These are phyloP conservation scores for Pyronema omphalodes DNA, from an alignment of 495 filamentous ascomycete species.

Conservation along the genomic window DNA sequence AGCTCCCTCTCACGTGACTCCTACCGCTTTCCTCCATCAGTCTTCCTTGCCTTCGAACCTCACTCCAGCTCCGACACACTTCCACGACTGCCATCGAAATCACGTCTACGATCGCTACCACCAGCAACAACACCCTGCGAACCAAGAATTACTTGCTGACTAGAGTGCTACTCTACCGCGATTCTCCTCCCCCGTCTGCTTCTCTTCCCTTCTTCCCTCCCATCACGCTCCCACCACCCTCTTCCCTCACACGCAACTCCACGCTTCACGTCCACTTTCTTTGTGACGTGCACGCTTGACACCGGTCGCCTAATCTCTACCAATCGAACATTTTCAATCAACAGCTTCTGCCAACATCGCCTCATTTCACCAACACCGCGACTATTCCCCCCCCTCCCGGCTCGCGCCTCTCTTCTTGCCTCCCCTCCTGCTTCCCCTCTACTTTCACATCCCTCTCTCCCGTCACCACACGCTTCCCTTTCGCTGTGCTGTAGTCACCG, in stretches of 20 bases:
- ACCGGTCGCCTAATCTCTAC: too few relatives aligned
- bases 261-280: neutral
- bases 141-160: neutral
- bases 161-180: neutral
- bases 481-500: neutral
- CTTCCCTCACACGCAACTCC: too few relatives aligned
- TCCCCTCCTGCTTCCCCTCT: neutral
- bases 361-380: neutral
- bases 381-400: neutral
- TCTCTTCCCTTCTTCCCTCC: neutral
- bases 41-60: too few relatives aligned
- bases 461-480: neutral
- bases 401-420: neutral
- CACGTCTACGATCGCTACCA: too few relatives aligned
- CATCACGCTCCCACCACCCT: neutral
- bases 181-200: neutral
- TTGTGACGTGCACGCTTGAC: neutral
- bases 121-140: too few relatives aligned
- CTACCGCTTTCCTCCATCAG: too few relatives aligned
- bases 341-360: too few relatives aligned
- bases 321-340: too few relatives aligned
- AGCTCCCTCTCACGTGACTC: too few relatives aligned
- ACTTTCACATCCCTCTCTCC: neutral
- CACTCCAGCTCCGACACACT: too few relatives aligned
- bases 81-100: too few relatives aligned